Conservation (phyloP, 1,284 basidiomycete species). For the Gomphus bonarii region DNA sequence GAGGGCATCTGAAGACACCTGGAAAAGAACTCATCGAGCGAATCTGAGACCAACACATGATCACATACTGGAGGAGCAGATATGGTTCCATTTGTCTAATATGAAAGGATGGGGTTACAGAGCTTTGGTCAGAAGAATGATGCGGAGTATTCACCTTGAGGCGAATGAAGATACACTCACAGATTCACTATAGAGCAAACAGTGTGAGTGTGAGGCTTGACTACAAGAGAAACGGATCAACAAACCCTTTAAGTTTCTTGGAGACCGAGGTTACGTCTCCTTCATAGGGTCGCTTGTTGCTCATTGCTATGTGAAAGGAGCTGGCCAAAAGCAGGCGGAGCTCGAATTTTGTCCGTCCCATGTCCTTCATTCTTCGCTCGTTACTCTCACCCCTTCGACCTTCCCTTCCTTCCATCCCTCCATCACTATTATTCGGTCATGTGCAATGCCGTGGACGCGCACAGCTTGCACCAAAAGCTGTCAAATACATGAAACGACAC, state of each 20-base stretch:
- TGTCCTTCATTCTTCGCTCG: slow-evolving; percentile 7
- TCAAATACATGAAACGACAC: slow-evolving; percentile 79
- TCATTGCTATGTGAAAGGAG: not conserved
- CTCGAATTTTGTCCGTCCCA: not conserved
- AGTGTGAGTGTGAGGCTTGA: slow-evolving; percentile 16
- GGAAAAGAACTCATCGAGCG: slow-evolving; percentile 2
- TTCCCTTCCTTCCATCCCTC: not conserved
- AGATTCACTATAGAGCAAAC: slow-evolving; percentile 37
- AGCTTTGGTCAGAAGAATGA: slow-evolving; percentile 41
- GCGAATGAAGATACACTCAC: slow-evolving; percentile 45
- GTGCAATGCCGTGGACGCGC: slow-evolving; percentile 25
- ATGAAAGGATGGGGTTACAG: slow-evolving; percentile 61
- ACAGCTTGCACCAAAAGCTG: slow-evolving; percentile 73
- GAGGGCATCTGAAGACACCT: slow-evolving; percentile 46
- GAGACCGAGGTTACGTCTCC: slow-evolving; percentile 22
- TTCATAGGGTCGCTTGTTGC: slow-evolving; percentile 6
- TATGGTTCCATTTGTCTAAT: slow-evolving; percentile 45
- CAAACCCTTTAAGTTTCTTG: slow-evolving; percentile 66
- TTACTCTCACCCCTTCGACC: slow-evolving; percentile 8
- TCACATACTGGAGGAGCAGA: slow-evolving; percentile 31
- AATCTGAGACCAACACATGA: not conserved
- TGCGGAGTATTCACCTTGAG: slow-evolving; percentile 63
- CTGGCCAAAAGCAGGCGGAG: not conserved
- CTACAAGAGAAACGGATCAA: slow-evolving; percentile 11
- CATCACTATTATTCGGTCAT: not conserved